These are phyloP conservation scores for Hypoxylon cercidicola DNA, from an alignment of 495 filamentous ascomycete genomes.

Conservation along the genomic window DNA sequence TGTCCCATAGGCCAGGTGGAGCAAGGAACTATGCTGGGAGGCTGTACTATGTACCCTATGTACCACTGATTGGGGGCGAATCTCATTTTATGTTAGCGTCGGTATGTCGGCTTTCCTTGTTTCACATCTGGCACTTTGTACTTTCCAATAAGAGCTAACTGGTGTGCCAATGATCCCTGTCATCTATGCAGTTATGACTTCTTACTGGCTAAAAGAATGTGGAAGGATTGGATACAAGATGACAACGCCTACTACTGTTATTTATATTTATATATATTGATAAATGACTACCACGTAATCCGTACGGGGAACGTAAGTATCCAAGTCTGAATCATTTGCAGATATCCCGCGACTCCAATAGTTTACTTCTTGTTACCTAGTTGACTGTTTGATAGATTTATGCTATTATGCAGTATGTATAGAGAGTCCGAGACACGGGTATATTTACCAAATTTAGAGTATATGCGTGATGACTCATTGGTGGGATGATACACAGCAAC, in stretches of 20 bases:
- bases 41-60: too few relatives aligned
- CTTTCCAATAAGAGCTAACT: neutral
- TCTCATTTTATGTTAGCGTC: slow-evolving; percentile 11
- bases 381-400: too few relatives aligned
- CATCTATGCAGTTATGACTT: neutral
- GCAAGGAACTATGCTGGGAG: slow-evolving; percentile 3
- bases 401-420: too few relatives aligned
- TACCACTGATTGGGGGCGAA: slow-evolving; percentile 12
- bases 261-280: neutral
- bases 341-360: too few relatives aligned
- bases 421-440: too few relatives aligned
- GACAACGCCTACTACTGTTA: neutral
- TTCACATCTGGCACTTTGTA: slow-evolving; percentile 18
- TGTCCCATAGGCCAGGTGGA: slow-evolving; percentile 25
- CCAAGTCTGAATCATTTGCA: too few relatives aligned
- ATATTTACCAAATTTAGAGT: too few relatives aligned
- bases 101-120: slow-evolving; percentile 42
- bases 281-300: too few relatives aligned
- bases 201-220: neutral
- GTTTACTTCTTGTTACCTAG: too few relatives aligned
- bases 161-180: neutral
- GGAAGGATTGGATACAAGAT: neutral
- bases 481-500: too few relatives aligned
- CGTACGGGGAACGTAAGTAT: too few relatives aligned
- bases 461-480: too few relatives aligned